These are phyloP conservation scores for Solanum hybrid DNA, from an alignment of 305 asterid genomes.

Conservation along the genomic window DNA sequence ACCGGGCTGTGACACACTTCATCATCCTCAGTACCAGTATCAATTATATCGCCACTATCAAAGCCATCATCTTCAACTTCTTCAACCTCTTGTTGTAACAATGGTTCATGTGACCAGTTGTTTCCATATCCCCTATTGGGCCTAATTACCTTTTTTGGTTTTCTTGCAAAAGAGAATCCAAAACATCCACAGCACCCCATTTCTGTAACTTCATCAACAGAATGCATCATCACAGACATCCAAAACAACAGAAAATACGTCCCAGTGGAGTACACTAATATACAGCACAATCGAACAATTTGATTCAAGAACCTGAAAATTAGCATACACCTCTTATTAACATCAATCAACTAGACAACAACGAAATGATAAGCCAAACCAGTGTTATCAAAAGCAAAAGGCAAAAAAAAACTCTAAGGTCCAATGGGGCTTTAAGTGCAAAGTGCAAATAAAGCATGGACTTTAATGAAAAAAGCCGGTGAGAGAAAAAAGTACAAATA, in stretches of 20 bases:
- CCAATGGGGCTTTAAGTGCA: neutral
- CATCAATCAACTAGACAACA: neutral
- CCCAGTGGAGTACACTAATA: slow-evolving; percentile 18
- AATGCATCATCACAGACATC: slow-evolving; percentile 35
- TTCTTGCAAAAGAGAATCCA: slow-evolving; percentile 62
- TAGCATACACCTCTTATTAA: slow-evolving; percentile 7
- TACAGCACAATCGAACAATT: slow-evolving; percentile 18
- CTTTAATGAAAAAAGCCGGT: neutral
- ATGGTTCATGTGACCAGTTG: slow-evolving; percentile 32
- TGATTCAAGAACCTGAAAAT: slow-evolving; percentile 47
- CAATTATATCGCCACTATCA: slow-evolving; percentile 40
- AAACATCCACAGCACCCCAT: slow-evolving; percentile 98
- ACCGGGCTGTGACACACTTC: slow-evolving; percentile 59
- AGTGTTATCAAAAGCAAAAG: neutral
- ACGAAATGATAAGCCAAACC: neutral
- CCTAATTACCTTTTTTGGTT: slow-evolving; percentile 35
- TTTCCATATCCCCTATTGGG: slow-evolving; percentile 30
- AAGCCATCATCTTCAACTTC: slow-evolving; percentile 41
- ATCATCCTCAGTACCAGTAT: slow-evolving; percentile 56
- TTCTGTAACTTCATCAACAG: slow-evolving; percentile 35
- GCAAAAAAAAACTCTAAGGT: neutral
- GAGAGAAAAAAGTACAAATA: neutral
- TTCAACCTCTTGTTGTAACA: slow-evolving; percentile 58
- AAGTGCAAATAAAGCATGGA: neutral
- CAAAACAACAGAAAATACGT: slow-evolving; percentile 3